Conservation (phyloP, 2,329 filamentous ascomycete genomes). For the Leptosphaerulina australis region DNA sequence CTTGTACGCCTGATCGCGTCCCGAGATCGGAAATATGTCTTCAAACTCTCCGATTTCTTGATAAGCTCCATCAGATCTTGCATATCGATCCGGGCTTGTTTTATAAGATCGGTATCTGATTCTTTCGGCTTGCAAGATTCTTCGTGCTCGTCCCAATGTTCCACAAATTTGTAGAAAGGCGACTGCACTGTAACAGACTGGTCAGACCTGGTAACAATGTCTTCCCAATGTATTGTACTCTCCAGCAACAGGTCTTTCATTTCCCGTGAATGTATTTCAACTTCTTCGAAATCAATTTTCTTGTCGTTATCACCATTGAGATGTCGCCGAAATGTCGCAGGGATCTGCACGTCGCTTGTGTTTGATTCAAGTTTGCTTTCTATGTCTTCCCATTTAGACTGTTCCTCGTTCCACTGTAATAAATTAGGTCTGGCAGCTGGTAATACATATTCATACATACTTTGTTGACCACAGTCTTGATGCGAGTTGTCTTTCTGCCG, state of each 20-base stretch:
- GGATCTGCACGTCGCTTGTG: background rate
- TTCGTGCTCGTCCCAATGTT: slow-evolving; percentile 6
- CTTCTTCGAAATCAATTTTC: slow-evolving; percentile 6
- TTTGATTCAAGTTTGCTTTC: background rate
- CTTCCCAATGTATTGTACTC: background rate
- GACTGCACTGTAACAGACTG: background rate
- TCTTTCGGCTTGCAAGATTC: slow-evolving; percentile 1
- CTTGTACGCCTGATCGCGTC: slow-evolving; percentile 1
- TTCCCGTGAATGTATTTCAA: slow-evolving; percentile 10
- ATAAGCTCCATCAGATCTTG: slow-evolving; percentile 2
- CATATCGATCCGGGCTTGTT: slow-evolving; percentile 6
- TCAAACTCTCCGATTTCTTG: slow-evolving; percentile 1
- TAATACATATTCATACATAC: too few relatives aligned
- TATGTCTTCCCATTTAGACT: slow-evolving; percentile 4
- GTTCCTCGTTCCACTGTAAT: background rate
- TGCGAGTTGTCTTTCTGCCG: background rate
- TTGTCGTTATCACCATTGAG: background rate
- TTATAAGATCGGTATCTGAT: background rate
- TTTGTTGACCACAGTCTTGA: slow-evolving; percentile 5
- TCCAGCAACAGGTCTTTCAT: slow-evolving; percentile 6
- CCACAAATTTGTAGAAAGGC: slow-evolving; percentile 9
- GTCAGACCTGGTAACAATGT: background rate
- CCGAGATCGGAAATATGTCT: slow-evolving; percentile 8
- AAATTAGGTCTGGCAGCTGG: background rate
- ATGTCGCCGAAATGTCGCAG: slow-evolving; percentile 8